Conservation (phyloP, 164 flowering plant species). For the Saururus chinensis region DNA sequence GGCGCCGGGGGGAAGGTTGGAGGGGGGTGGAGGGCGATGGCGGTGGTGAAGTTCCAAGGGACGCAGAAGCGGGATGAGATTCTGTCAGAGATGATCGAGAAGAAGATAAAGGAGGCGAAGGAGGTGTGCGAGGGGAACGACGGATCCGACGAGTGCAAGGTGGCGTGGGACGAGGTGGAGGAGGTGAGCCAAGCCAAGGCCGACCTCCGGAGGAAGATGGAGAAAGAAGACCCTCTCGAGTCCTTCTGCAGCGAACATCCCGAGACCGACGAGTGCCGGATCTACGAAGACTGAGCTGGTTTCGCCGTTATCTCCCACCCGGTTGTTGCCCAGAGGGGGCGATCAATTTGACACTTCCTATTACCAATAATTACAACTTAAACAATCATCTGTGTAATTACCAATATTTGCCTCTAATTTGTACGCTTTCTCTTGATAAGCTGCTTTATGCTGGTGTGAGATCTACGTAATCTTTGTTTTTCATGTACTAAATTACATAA, state of each 20-base stretch:
- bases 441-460: no score
- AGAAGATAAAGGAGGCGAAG: conserved; percentile 60
- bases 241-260: conserved; percentile 55
- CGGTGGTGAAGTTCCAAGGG: conserved; percentile 47
- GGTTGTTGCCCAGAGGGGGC: neutral
- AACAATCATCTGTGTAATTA: neutral
- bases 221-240: conserved; percentile 55
- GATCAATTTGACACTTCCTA: neutral
- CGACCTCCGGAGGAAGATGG: conserved; percentile 40
- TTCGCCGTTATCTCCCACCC: conserved; percentile 1
- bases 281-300: conserved; percentile 37
- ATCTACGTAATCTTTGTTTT: no score
- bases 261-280: conserved; percentile 68
- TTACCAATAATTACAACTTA: neutral
- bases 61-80: conserved; percentile 60
- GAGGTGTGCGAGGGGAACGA: conserved; percentile 52
- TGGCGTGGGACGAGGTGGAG: conserved; percentile 89
- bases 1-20: no score
- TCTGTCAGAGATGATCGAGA: conserved; percentile 71
- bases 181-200: conserved; percentile 83
- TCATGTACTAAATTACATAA: no score
- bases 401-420: neutral
- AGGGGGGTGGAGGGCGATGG: conserved; percentile 17
- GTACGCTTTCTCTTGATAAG: neutral
- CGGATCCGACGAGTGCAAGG: conserved; percentile 55